Percentiles rank a stretch among this genome's conserved stretches.
These are phyloP conservation scores for Bolboschoenus planiculmis DNA, from an alignment of 176 grass and related monocot species.

Conservation along the genomic window DNA sequence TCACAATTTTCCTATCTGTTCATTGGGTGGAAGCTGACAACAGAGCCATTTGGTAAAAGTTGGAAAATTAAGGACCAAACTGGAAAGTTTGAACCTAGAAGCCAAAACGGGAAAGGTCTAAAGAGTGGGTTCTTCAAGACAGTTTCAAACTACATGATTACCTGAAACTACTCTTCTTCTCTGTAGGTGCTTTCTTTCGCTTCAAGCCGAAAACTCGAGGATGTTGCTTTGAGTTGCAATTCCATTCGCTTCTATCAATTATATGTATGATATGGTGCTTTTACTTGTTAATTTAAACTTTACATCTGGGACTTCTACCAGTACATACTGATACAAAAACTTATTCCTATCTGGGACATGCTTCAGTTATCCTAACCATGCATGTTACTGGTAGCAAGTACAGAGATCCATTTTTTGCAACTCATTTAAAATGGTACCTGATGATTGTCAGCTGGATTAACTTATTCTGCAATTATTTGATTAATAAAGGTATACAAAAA, in stretches of 20 bases:
- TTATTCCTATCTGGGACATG: not conserved
- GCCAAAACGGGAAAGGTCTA: not conserved
- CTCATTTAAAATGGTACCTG: not conserved
- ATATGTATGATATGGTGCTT: constrained; percentile 49
- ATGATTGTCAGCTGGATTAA: not conserved
- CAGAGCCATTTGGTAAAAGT: not conserved
- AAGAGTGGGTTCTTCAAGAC: not conserved
- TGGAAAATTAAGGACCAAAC: not conserved
- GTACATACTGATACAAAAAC: not conserved
- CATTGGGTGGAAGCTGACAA: constrained; percentile 42
- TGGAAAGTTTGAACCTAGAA: not conserved
- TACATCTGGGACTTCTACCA: not conserved
- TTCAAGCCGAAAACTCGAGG: constrained; percentile 67
- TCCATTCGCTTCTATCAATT: constrained; percentile 86
- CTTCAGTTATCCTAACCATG: not conserved
- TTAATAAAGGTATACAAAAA: constrained; percentile 57
- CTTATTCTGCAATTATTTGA: not conserved
- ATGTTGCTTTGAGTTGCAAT: constrained; percentile 63
- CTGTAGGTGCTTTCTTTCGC: constrained; percentile 62
- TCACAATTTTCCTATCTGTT: constrained; percentile 49
- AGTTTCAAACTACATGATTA: not conserved
- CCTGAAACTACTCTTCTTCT: not conserved
- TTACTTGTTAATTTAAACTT: not conserved
- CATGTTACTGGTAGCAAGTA: not conserved
- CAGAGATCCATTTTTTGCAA: not conserved